These are phyloP conservation scores for Lipomyces yamadae DNA, from an alignment of 805 yeast genomes.

Conservation along the genomic window DNA sequence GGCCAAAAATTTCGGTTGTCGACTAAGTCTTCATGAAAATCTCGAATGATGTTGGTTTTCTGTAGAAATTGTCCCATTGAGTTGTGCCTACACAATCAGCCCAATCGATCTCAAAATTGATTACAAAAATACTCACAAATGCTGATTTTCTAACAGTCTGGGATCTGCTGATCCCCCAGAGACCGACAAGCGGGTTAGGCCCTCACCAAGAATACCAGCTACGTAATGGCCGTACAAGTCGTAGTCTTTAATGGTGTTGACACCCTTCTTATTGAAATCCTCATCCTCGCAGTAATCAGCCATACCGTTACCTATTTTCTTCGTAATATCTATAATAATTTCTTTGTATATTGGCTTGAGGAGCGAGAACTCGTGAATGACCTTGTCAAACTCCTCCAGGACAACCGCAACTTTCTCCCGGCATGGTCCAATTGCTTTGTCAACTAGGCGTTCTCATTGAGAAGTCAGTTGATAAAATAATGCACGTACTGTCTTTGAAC, in stretches of 20 bases:
- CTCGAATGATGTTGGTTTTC: conserved; percentile 94
- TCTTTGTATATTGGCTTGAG: conserved; percentile 77
- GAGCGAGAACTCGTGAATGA: conserved; percentile 72
- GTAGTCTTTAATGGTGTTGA: conserved; percentile 76
- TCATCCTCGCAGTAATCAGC: conserved; percentile 81
- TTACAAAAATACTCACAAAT: conserved; percentile 44
- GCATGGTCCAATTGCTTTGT: conserved; percentile 51
- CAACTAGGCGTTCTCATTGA: neutral
- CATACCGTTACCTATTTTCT: conserved; percentile 96
- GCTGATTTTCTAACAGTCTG: conserved; percentile 57
- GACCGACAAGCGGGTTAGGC: conserved; percentile 80
- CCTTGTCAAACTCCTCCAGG: conserved; percentile 73
- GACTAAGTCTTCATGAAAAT: conserved; percentile 85
- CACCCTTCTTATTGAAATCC: conserved; percentile 77
- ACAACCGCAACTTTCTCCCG: conserved; percentile 82
- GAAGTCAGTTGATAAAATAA: neutral
- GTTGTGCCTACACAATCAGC: conserved; percentile 50
- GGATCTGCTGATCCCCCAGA: conserved; percentile 71
- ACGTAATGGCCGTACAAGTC: conserved; percentile 95
- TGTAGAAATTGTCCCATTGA: conserved; percentile 96
- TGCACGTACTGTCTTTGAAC: conserved; percentile 59
- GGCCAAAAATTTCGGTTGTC: conserved; percentile 98
- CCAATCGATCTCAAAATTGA: neutral
- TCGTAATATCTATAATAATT: conserved; percentile 75
- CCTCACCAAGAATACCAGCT: conserved; percentile 98